phyloP scores from a whole-genome alignment of 2,329 filamentous ascomycete species.

The Apiospora aurea region DNA sequence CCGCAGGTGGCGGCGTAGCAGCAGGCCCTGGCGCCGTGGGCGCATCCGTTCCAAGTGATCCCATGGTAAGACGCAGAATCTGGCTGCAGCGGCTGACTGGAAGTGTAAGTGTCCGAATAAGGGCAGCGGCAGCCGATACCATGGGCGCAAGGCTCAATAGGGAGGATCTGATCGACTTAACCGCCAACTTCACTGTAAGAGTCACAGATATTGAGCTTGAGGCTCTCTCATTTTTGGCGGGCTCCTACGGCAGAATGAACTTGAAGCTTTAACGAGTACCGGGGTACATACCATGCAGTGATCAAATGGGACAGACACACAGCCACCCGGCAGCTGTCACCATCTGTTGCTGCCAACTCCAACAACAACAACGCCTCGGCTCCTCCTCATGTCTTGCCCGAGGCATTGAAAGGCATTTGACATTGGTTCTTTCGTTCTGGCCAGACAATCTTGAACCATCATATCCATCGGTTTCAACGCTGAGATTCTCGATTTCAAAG shows the following conservation, averaged over 20 bases:
- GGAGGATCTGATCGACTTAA: neutral
- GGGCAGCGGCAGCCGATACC: neutral
- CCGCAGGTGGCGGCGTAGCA: conserved; percentile 8
- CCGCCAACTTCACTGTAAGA: neutral
- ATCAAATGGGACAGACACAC: too few species aligned
- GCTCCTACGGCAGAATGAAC: conserved; percentile 3
- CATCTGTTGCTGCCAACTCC: neutral
- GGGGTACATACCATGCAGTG: conserved; percentile 8
- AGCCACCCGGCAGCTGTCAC: neutral
- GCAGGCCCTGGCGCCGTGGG: neutral
- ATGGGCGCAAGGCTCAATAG: neutral
- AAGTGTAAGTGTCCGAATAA: neutral
- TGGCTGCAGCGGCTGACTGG: conserved; percentile 2
- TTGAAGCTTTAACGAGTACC: neutral
- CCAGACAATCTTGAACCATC: neutral
- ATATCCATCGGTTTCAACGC: neutral
- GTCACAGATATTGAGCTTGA: conserved; percentile 12
- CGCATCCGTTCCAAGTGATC: conserved; percentile 10
- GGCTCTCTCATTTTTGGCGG: conserved; percentile 20
- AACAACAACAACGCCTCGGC: neutral
- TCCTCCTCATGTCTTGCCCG: neutral
- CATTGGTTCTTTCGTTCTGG: neutral
- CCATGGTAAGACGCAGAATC: conserved; percentile 4
- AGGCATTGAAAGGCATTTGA: neutral
- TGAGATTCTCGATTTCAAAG: neutral